Conservation (phyloP, 352 stramenopile species). For the Peronospora belbahrii region DNA sequence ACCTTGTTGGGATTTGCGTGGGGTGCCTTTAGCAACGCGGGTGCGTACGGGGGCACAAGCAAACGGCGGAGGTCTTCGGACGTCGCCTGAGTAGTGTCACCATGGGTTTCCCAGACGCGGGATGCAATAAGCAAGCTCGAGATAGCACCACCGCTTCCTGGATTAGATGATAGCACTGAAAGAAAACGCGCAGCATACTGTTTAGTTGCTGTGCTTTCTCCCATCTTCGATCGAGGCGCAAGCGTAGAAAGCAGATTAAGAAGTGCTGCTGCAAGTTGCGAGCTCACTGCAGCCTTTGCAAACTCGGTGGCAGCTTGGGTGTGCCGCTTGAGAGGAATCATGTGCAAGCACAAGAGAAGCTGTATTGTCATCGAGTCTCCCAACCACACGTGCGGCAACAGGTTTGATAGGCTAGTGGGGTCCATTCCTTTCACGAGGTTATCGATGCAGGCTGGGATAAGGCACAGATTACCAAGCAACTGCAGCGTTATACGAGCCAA, state of each 20-base stretch:
- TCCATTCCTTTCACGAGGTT: slow-evolving; percentile 86
- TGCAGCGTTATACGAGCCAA: slow-evolving; percentile 73
- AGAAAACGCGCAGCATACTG: slow-evolving; percentile 77
- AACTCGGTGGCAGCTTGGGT: slow-evolving; percentile 81
- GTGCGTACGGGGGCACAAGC: slow-evolving; percentile 62
- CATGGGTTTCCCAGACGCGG: slow-evolving; percentile 76
- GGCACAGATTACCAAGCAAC: slow-evolving; percentile 75
- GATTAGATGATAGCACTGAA: slow-evolving; percentile 76
- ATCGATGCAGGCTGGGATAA: slow-evolving; percentile 82
- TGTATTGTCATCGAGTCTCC: slow-evolving; percentile 78
- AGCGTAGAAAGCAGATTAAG: slow-evolving; percentile 76
- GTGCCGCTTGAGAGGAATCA: slow-evolving; percentile 84
- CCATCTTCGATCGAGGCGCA: slow-evolving; percentile 72
- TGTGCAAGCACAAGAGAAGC: slow-evolving; percentile 77
- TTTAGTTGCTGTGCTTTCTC: slow-evolving; percentile 74
- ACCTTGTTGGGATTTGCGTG: slow-evolving; percentile 85
- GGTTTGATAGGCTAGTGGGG: slow-evolving; percentile 50
- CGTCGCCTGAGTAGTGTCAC: slow-evolving; percentile 70
- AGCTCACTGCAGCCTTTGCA: slow-evolving; percentile 71
- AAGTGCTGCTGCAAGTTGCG: slow-evolving; percentile 66
- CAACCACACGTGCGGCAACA: slow-evolving; percentile 72
- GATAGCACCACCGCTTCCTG: slow-evolving; percentile 74
- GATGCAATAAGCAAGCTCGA: slow-evolving; percentile 73
- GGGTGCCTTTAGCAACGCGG: slow-evolving; percentile 66
- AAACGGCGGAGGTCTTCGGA: slow-evolving; percentile 73